Evolutionary conservation across 129 eudicot species (phyloP).

Genomic region (Daucus carota): DNA sequence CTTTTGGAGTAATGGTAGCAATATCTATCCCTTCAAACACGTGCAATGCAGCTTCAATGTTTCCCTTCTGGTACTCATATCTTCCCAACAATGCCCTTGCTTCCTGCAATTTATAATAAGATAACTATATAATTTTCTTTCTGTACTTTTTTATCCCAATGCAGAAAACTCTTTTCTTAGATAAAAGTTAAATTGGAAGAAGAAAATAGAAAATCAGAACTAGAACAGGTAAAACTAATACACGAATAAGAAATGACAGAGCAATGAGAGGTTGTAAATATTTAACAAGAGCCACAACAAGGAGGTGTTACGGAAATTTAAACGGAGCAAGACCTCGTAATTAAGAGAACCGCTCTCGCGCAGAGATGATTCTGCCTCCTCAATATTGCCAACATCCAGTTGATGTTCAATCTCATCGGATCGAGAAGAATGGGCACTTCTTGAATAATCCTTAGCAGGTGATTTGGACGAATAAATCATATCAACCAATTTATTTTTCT

Average conservation of each 20-base stretch:
- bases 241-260: neutral
- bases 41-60: conserved; percentile 88
- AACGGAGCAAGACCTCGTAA: conserved; percentile 51
- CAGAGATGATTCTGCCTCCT: conserved; percentile 89
- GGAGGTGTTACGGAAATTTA: neutral
- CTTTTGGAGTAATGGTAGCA: conserved; percentile 58
- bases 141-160: neutral
- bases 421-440: conserved; percentile 49
- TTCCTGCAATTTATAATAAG: conserved; percentile 36
- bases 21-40: conserved; percentile 95
- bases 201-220: neutral
- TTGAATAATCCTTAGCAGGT: conserved; percentile 45
- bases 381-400: conserved; percentile 71
- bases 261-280: neutral
- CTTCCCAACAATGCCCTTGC: conserved; percentile 94
- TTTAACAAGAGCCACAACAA: neutral
- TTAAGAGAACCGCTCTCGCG: conserved; percentile 80
- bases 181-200: neutral
- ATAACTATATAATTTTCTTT: neutral
- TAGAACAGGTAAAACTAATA: neutral
- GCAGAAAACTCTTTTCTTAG: neutral
- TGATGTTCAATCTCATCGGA: conserved; percentile 42
- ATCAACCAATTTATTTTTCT: conserved; percentile 33
- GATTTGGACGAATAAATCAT: conserved; percentile 57
- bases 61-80: conserved; percentile 88